A percentile compares a stretch with the other conserved stretches of the same genome.
These are phyloP conservation scores for Ganoderma lingzhi DNA, from an alignment of 1,284 basidiomycete species.

Conservation along the genomic window DNA sequence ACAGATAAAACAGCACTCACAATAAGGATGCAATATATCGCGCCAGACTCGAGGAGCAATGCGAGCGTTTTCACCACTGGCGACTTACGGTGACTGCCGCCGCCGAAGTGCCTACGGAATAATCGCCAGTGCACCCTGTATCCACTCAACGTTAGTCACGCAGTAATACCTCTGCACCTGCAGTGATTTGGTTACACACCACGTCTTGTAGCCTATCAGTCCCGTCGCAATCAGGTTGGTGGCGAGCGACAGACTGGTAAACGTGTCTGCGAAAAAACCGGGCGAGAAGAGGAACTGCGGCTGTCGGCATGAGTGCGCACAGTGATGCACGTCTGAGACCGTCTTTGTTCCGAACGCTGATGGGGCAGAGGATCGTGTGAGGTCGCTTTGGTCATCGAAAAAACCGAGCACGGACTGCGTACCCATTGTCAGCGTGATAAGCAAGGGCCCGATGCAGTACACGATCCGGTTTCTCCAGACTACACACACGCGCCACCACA, in stretches of 20 bases:
- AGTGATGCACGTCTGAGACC: background rate
- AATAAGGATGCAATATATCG: constrained; percentile 5
- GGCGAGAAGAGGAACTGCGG: constrained; percentile 1
- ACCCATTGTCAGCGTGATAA: background rate
- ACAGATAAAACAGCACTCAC: background rate
- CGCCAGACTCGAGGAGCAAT: constrained; percentile 5
- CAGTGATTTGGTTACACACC: background rate
- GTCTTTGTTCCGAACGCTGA: background rate
- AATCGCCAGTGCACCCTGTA: background rate
- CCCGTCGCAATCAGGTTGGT: background rate
- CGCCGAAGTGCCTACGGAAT: constrained; percentile 3
- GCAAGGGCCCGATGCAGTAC: background rate
- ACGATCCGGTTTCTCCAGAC: background rate
- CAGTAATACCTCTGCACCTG: background rate
- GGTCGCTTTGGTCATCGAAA: background rate
- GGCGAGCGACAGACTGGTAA: background rate
- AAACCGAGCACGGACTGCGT: background rate
- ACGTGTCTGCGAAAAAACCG: background rate
- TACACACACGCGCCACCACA: constrained; percentile 5
- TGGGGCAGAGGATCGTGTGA: background rate
- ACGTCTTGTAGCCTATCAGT: constrained; percentile 2
- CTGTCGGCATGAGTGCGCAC: background rate
- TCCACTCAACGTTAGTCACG: background rate
- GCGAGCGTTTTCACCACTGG: background rate
- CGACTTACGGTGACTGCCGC: background rate